Percentiles rank a stretch among this genome's conserved stretches.
Evolutionary conservation across 1,284 basidiomycete genomes (phyloP).

Genomic region (Amylostereum areolatum): DNA sequence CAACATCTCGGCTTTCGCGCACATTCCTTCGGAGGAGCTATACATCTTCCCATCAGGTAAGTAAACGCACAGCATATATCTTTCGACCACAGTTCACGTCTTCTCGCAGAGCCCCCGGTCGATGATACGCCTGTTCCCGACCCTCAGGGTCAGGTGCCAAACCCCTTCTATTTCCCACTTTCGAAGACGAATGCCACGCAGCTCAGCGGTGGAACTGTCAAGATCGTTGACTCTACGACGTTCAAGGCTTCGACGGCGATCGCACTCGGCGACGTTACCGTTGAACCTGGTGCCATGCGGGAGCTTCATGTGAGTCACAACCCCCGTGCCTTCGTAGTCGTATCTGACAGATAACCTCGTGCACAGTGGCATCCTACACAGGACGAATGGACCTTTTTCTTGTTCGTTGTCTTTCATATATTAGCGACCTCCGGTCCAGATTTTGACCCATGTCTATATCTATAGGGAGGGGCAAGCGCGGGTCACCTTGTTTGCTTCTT

Average conservation of each 20-base stretch:
- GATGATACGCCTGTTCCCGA: slow-evolving; percentile 25
- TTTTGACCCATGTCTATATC: not conserved
- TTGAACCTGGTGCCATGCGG: slow-evolving; percentile 58
- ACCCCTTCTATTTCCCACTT: slow-evolving; percentile 48
- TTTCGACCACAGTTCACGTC: slow-evolving; percentile 3
- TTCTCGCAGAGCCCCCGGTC: slow-evolving; percentile 3
- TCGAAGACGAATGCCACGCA: slow-evolving; percentile 46
- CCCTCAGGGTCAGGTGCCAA: slow-evolving; percentile 46
- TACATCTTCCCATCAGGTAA: slow-evolving; percentile 63
- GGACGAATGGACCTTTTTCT: slow-evolving; percentile 60
- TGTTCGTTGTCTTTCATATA: slow-evolving; percentile 20
- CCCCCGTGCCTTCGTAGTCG: too few species aligned
- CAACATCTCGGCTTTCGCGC: slow-evolving; percentile 45
- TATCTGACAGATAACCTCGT: not conserved
- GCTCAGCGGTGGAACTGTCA: slow-evolving; percentile 54
- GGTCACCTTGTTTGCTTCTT: slow-evolving; percentile 58
- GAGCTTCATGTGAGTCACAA: slow-evolving; percentile 30
- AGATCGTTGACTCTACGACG: slow-evolving; percentile 53
- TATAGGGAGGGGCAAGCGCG: slow-evolving; percentile 49
- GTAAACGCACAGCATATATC: slow-evolving; percentile 7
- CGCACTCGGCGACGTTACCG: slow-evolving; percentile 59
- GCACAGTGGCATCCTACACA: slow-evolving; percentile 70
- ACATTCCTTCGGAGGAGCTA: slow-evolving; percentile 52
- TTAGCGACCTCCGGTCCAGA: slow-evolving; percentile 4
- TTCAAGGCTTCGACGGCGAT: slow-evolving; percentile 51